Evolutionary conservation across 1,284 basidiomycete genomes (phyloP).

Genomic region (Ustanciosporium gigantosporum): DNA sequence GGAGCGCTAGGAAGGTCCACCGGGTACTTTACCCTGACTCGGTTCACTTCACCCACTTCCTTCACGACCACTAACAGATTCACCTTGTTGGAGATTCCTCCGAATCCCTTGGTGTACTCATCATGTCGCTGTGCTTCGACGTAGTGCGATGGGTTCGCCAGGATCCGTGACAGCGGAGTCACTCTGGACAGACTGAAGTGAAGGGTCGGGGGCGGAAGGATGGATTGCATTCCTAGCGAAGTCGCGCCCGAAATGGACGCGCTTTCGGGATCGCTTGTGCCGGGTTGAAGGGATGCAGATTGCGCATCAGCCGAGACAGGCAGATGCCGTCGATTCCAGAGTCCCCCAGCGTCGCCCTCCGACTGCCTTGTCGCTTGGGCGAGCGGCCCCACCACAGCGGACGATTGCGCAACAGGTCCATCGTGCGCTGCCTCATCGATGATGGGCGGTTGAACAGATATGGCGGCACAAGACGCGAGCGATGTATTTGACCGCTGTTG

Average conservation of each 20-base stretch:
- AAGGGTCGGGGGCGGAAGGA: conserved; percentile 24
- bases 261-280: too few relatives aligned
- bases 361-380: too few relatives aligned
- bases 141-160: conserved; percentile 11
- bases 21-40: conserved; percentile 2
- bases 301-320: too few relatives aligned
- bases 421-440: too few relatives aligned
- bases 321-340: too few relatives aligned
- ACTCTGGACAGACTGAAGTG: conserved; percentile 8
- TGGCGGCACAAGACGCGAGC: too few relatives aligned
- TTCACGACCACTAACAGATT: conserved; percentile 26
- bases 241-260: neutral
- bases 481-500: too few relatives aligned
- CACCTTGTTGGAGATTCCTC: neutral
- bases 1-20: neutral
- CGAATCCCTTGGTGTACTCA: neutral
- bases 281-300: too few relatives aligned
- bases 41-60: conserved; percentile 6
- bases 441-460: too few relatives aligned
- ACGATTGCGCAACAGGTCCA: too few relatives aligned
- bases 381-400: too few relatives aligned
- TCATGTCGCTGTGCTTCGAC: neutral
- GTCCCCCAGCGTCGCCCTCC: too few relatives aligned
- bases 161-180: conserved; percentile 12
- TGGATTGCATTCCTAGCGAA: conserved; percentile 8